Base-by-base conservation (phyloP, 169 alveolate genomes). In the Cryptosporidium parvum region DNA sequence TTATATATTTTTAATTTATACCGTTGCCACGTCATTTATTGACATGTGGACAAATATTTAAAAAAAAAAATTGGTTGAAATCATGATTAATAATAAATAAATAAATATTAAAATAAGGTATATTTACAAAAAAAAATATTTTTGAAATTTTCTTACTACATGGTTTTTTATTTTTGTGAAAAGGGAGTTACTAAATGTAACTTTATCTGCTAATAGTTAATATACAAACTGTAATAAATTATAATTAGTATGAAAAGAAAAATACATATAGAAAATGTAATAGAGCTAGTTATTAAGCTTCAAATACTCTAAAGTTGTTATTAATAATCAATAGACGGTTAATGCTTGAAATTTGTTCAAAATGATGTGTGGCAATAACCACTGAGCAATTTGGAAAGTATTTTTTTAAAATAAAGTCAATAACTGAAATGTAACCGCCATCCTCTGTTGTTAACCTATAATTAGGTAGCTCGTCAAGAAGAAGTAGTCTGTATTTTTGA, bases 341-440 rank as follows among this genome's bases (percentile, higher is more conserved):
- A 33, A 73, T 73, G 44, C 67, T 35, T 12, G 58, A 56, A 29
- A 73, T 59, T 7, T 59, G 44, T 5, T 73, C 86, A 73, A 73
- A 52, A n/a, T 42, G 44, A 45, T 80, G 89, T 23, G 89, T 65
- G 1, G 89, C 80, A 37, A 80, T 67, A 44, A 80, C 39, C 14
- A 80, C 89, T 29, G 68, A 59, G n/a, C 80, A 56, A 14, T 80
- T 29, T 12, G 65, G 16, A 67, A 80, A 80, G 75, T 80, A 80
- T 12, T 80, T 53, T 62, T 65, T 80, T 3, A 80, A 0, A 21
- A 80, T 48, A 37, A 42, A 80, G 53, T 59, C 75, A 61, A 80
- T 80, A 61, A 80, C 33, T 42, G 75, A 44, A 29, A 44, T n/a
- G 26, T 53, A 37, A 9, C 45, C 42, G 18, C 69, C 68, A 61